These are phyloP conservation scores for Beauveria brongniartii DNA, from an alignment of 2,329 filamentous ascomycete species.

Conservation along the genomic window DNA sequence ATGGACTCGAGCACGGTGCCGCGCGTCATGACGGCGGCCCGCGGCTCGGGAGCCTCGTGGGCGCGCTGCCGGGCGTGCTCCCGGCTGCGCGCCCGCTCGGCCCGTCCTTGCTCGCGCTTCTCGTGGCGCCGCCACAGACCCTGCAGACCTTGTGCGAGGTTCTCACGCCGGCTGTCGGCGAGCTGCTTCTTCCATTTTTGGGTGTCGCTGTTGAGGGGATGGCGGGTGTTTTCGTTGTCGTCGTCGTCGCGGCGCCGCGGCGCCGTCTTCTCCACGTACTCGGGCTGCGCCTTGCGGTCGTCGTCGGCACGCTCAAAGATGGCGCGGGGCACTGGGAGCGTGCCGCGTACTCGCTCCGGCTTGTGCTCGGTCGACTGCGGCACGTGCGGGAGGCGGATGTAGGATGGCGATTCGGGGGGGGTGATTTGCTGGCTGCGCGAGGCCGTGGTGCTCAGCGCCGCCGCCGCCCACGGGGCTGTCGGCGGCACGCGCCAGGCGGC, in stretches of 20 bases:
- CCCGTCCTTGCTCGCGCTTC: slow-evolving; percentile 27
- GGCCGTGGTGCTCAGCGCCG: slow-evolving; percentile 27
- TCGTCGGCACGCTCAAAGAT: slow-evolving; percentile 58
- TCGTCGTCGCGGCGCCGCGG: slow-evolving; percentile 40
- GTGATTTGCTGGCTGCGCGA: slow-evolving; percentile 30
- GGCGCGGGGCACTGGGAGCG: slow-evolving; percentile 73
- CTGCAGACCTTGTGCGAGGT: slow-evolving; percentile 62
- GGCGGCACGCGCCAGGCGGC: slow-evolving; percentile 20
- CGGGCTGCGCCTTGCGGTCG: slow-evolving; percentile 50
- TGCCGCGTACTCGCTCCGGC: slow-evolving; percentile 56
- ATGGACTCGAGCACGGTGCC: slow-evolving; percentile 50
- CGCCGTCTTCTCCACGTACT: slow-evolving; percentile 54
- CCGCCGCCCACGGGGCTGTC: slow-evolving; percentile 17
- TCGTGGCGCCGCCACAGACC: slow-evolving; percentile 62
- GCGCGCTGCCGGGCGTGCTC: slow-evolving; percentile 38
- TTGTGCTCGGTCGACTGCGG: slow-evolving; percentile 56
- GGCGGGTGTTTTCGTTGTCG: slow-evolving; percentile 13
- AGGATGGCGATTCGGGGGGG: slow-evolving; percentile 80
- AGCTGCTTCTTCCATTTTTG: slow-evolving; percentile 63
- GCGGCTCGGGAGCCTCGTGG: slow-evolving; percentile 57
- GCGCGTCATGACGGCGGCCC: slow-evolving; percentile 70
- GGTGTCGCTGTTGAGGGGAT: slow-evolving; percentile 27
- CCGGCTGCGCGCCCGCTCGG: slow-evolving; percentile 35
- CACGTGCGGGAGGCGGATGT: slow-evolving; percentile 71
- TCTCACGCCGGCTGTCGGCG: slow-evolving; percentile 61